phyloP scores from a whole-genome alignment of 345 rosid genomes.

The Cardiospermum halicacabum region DNA sequence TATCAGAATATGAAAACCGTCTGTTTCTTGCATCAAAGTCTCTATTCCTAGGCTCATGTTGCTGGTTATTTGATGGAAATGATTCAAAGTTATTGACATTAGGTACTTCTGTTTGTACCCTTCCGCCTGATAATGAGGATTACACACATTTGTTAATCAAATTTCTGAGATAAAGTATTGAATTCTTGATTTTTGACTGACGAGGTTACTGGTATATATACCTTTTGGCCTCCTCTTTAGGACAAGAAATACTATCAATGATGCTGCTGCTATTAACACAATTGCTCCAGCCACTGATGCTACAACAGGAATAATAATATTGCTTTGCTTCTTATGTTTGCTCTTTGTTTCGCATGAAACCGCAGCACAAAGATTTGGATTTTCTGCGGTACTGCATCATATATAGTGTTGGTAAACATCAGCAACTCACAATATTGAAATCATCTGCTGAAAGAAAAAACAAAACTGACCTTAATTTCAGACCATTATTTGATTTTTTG shows the following conservation, averaged over 20 bases:
- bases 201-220: background rate
- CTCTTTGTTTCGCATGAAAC: conserved; percentile 31
- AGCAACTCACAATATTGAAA: too few species aligned
- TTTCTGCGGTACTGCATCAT: conserved; percentile 34
- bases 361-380: conserved; percentile 33
- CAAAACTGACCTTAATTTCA: conserved; percentile 14
- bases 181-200: background rate
- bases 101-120: background rate
- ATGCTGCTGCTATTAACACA: conserved; percentile 23
- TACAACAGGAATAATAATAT: conserved; percentile 28
- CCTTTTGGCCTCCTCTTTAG: conserved; percentile 25
- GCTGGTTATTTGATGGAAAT: conserved; percentile 19
- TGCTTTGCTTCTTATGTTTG: conserved; percentile 25
- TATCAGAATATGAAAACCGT: conserved; percentile 18
- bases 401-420: too few species aligned
- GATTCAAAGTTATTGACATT: background rate
- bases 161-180: background rate
- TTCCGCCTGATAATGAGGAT: background rate
- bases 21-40: conserved; percentile 1
- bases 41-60: background rate
- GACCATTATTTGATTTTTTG: conserved; percentile 19
- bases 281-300: conserved; percentile 24
- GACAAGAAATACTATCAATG: conserved; percentile 14
- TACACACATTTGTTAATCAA: background rate
- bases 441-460: too few species aligned